Conservation (phyloP, 306 rosid species). For the Chamaecrista fasciculata region DNA sequence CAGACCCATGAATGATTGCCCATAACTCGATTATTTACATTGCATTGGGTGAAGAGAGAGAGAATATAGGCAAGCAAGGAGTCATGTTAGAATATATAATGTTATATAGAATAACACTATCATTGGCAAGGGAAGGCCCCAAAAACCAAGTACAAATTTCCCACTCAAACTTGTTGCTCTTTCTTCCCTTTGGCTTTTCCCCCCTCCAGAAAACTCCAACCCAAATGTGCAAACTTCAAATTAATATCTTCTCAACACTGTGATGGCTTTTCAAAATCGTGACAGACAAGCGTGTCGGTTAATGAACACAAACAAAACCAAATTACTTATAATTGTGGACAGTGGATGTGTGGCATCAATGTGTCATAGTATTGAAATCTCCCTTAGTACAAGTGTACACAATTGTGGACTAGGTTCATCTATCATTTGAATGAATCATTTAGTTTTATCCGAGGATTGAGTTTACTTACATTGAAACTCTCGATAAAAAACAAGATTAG, state of each 20-base stretch:
- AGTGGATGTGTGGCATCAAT: conserved; percentile 20
- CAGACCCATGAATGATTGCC: conserved; percentile 40
- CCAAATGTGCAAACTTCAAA: conserved; percentile 34
- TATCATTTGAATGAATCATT: conserved; percentile 27
- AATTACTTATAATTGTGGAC: conserved; percentile 3
- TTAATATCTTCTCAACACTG: conserved; percentile 28
- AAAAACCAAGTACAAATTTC: conserved; percentile 10
- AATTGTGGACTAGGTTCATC: conserved; percentile 29
- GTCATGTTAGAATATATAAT: no score
- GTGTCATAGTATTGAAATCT: conserved; percentile 44
- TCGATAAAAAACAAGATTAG: conserved; percentile 49
- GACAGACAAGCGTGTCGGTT: conserved; percentile 28
- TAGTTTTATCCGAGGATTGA: conserved; percentile 25
- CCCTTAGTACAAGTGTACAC: conserved; percentile 30
- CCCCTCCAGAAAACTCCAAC: neutral
- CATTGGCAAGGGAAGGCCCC: no score
- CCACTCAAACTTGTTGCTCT: conserved; percentile 15
- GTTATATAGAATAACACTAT: no score
- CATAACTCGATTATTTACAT: conserved; percentile 1
- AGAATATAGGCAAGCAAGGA: neutral
- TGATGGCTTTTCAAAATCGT: conserved; percentile 25
- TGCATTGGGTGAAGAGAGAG: neutral
- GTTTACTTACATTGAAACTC: conserved; percentile 50
- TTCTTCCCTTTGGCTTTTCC: conserved; percentile 23
- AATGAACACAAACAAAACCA: neutral